These are phyloP conservation scores for Fusarium decemcellulare DNA, from an alignment of 2,329 filamentous ascomycete species.

Conservation along the genomic window DNA sequence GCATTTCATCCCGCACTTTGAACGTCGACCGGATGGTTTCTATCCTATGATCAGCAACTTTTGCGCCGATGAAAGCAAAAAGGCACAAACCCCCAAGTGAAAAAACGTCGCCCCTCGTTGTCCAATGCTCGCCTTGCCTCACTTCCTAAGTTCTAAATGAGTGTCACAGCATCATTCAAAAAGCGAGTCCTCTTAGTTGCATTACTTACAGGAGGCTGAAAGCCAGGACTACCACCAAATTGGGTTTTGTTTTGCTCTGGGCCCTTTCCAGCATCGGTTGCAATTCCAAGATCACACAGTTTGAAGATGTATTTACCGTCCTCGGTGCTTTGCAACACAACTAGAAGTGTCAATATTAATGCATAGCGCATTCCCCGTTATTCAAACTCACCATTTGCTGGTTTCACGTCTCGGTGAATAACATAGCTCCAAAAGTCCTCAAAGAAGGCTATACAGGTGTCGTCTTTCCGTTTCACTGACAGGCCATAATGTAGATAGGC, in stretches of 20 bases:
- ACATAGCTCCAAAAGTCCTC: not conserved
- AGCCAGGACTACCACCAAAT: not conserved
- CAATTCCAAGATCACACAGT: not conserved
- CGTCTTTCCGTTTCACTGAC: not conserved
- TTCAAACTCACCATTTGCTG: not conserved
- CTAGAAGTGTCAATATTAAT: not conserved
- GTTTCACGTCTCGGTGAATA: constrained; percentile 4
- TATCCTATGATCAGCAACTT: not conserved
- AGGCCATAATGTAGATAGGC: constrained; percentile 5
- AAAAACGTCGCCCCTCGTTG: not conserved
- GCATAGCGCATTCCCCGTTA: not conserved
- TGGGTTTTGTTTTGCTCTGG: not conserved
- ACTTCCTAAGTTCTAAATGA: not conserved
- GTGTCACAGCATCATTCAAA: no score
- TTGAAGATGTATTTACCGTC: not conserved
- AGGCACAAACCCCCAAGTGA: not conserved
- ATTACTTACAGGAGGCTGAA: not conserved
- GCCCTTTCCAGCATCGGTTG: not conserved
- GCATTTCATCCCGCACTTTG: not conserved
- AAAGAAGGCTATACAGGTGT: not conserved
- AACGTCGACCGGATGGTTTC: not conserved
- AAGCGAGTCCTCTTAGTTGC: no score
- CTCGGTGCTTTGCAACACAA: not conserved
- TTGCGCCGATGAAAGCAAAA: not conserved
- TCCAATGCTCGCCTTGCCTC: not conserved